phyloP scores from a whole-genome alignment of 345 rosid genomes.

The Hevea brasiliensis region DNA sequence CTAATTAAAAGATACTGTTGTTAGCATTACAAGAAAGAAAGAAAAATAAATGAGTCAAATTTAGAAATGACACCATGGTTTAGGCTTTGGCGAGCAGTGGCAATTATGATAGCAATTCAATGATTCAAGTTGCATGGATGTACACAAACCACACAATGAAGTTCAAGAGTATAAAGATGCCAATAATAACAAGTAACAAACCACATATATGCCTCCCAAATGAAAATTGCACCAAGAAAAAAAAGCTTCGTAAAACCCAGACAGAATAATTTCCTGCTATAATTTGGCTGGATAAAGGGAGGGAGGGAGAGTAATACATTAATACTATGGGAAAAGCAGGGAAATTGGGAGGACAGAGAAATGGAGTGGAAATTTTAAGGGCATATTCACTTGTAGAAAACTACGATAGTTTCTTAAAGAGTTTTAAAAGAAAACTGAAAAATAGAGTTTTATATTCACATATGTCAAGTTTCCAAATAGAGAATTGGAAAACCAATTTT shows the following conservation, averaged over 20 bases:
- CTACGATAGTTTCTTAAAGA: no score
- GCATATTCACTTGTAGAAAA: no score
- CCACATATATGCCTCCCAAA: background rate
- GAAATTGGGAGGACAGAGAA: no score
- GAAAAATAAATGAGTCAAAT: background rate
- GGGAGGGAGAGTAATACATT: no score
- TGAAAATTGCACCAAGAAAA: background rate
- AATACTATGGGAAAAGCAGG: no score
- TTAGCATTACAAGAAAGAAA: slow-evolving; percentile 4
- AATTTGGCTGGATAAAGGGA: background rate
- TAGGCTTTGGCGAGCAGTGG: background rate
- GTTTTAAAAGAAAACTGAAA: no score
- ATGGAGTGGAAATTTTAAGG: no score
- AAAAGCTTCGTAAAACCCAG: background rate
- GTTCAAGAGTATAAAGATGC: background rate
- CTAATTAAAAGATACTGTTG: slow-evolving; percentile 14
- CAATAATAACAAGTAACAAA: background rate
- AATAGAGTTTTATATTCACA: no score
- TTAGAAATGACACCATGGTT: background rate
- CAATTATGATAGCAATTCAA: background rate
- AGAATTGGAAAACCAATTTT: no score
- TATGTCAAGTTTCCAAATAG: no score
- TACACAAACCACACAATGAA: background rate
- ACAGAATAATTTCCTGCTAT: background rate
- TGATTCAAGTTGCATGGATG: background rate